These are phyloP conservation scores for Flueggea neowawraea DNA, from an alignment of 441 rosid genomes.

Conservation along the genomic window DNA sequence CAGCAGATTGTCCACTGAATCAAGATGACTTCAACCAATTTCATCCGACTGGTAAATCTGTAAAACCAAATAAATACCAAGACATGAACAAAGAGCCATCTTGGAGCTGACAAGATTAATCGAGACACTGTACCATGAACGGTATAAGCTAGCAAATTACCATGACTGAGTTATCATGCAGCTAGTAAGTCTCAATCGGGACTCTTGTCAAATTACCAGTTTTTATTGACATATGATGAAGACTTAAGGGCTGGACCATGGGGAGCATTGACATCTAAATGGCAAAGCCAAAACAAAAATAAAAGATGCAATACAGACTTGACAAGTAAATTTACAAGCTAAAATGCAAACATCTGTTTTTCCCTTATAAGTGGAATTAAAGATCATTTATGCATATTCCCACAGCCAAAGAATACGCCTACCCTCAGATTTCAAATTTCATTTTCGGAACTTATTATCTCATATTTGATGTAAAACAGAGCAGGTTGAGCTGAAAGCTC, in stretches of 20 bases:
- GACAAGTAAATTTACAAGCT: neutral
- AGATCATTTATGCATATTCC: neutral
- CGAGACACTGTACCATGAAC: neutral
- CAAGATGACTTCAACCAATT: neutral
- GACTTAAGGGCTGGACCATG: neutral
- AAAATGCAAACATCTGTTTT: neutral
- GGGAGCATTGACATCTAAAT: neutral
- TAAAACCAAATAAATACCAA: neutral
- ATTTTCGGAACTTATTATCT: neutral
- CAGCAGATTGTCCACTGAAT: neutral
- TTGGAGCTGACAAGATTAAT: neutral
- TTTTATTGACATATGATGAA: neutral
- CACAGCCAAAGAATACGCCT: neutral
- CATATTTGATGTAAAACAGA: neutral
- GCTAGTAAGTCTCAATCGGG: neutral
- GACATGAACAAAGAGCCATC: neutral
- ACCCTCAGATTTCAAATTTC: neutral
- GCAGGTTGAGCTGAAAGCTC: neutral
- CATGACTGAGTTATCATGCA: neutral
- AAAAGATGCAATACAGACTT: neutral
- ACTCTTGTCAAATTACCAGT: neutral
- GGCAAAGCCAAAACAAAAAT: neutral
- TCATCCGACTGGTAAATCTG: neutral
- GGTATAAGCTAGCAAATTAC: neutral
- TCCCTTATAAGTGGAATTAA: neutral